Conservation (phyloP, 768 basidiomycete genomes). For the Pulveroboletus sp. region DNA sequence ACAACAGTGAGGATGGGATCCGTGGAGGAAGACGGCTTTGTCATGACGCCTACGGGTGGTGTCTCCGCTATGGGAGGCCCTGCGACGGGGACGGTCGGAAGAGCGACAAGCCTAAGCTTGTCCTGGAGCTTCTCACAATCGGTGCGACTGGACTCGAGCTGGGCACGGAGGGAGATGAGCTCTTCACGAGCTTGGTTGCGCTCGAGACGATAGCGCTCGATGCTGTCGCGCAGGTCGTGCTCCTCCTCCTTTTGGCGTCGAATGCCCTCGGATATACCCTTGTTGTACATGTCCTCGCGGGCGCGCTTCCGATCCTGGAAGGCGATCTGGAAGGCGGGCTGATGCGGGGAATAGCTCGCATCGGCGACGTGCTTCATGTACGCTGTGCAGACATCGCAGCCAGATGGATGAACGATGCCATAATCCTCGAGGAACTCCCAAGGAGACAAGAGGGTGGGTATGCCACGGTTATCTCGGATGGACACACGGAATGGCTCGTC, state of each 20-base stretch:
- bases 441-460: slow-evolving; percentile 31
- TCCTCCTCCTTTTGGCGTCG: slow-evolving; percentile 39
- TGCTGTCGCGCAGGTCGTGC: slow-evolving; percentile 29
- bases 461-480: slow-evolving; percentile 28
- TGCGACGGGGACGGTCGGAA: not conserved
- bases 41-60: not conserved
- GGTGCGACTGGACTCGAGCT: slow-evolving; percentile 30
- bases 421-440: slow-evolving; percentile 40
- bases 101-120: slow-evolving; percentile 11
- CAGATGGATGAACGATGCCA: slow-evolving; percentile 38
- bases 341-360: slow-evolving; percentile 34
- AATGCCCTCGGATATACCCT: slow-evolving; percentile 37
- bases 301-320: slow-evolving; percentile 36
- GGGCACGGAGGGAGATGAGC: slow-evolving; percentile 29
- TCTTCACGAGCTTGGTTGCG: slow-evolving; percentile 34
- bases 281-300: slow-evolving; percentile 37
- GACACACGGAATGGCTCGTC: slow-evolving; percentile 30
- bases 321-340: slow-evolving; percentile 38
- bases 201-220: slow-evolving; percentile 33
- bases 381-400: slow-evolving; percentile 34
- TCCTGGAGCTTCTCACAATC: slow-evolving; percentile 31
- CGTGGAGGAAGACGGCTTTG: slow-evolving; percentile 6
- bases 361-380: slow-evolving; percentile 40
- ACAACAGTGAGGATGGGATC: not conserved
- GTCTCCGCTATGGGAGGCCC: slow-evolving; percentile 4